Evolutionary conservation across 169 alveolate species (phyloP).

Genomic region (Eimeria praecox): DNA sequence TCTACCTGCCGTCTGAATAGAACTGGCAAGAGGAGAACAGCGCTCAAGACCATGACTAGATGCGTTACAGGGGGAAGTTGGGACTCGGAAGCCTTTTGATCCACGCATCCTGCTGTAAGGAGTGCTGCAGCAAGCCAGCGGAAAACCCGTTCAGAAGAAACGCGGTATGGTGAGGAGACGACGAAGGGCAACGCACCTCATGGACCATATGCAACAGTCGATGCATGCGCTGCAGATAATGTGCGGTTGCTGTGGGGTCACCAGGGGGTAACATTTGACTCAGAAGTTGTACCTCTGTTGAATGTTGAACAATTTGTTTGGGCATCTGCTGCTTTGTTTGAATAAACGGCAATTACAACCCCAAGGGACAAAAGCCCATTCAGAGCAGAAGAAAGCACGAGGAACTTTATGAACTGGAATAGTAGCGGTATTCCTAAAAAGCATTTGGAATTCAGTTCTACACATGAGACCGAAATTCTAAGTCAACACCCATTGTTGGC

Average conservation of each 20-base stretch:
- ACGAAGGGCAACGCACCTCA: neutral
- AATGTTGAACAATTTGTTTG: constrained; percentile 64
- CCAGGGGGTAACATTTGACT: neutral
- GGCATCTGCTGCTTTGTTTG: constrained; percentile 54
- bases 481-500: neutral
- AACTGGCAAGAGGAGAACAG: constrained; percentile 69
- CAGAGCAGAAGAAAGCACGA: constrained; percentile 68
- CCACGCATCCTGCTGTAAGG: constrained; percentile 79
- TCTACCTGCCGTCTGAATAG: constrained; percentile 76
- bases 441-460: neutral
- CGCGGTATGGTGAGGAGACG: neutral
- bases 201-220: neutral
- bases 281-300: constrained; percentile 37
- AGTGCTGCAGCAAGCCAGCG: constrained; percentile 44
- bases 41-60: constrained; percentile 47
- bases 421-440: constrained; percentile 78
- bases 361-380: constrained; percentile 66
- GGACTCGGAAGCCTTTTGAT: constrained; percentile 68
- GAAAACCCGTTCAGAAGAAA: neutral
- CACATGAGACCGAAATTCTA: neutral
- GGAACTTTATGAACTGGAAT: constrained; percentile 75
- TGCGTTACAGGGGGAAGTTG: constrained; percentile 52
- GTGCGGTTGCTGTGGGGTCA: neutral
- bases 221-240: neutral
- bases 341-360: constrained; percentile 60